Base-by-base conservation (phyloP, 192 early-diverging fungal species). In the Coemansia sp. region DNA sequence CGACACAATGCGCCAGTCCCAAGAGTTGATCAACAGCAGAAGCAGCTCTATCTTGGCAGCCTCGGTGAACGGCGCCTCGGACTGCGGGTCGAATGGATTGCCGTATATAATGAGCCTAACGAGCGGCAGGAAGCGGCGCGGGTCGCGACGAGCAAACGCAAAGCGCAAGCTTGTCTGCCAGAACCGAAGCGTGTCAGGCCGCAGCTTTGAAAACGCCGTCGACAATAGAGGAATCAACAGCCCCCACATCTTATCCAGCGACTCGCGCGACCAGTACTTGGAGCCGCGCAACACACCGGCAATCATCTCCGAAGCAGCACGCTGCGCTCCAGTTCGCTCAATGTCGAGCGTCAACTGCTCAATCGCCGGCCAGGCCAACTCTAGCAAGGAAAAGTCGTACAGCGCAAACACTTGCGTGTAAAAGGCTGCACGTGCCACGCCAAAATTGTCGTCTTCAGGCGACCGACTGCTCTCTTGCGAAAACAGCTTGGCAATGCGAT, bases 21-120 rank as follows among this genome's bases (percentile, higher is more conserved):
- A 87, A 1, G 75, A 73, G 21, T 84, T 71, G 3, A 97, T 55
- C 51, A 94, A 27, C 4, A 86, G 75, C 4, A 88, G 83, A 11
- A 89, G 70, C 31, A 94, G 82, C 41, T 89, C 79, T 17, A 97
- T 78, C 74, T 96, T 95, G 62, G 90, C 89, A 9, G 91, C 85
- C 74, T 98, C 94, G 0, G 81, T 77, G 66, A 95, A 96, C 17
- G 96, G 94, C 4, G 92, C 90, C 60, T 94, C 89, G 0, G 91
- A 87, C 6, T 85, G 82, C 5, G 90, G 87, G 67, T 96, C 94
- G 41, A 94, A 76, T 38, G 73, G 60, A 21, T 85, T 78, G 2
- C 85, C 73, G 23, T 78, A 73, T 15, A 97, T 74, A 6, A 98
- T 63, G 27, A 88, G 46, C 8, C 89, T 72, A 34, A 97, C 77